phyloP scores from a whole-genome alignment of 257 asterid species.

The Echites panduratus region DNA sequence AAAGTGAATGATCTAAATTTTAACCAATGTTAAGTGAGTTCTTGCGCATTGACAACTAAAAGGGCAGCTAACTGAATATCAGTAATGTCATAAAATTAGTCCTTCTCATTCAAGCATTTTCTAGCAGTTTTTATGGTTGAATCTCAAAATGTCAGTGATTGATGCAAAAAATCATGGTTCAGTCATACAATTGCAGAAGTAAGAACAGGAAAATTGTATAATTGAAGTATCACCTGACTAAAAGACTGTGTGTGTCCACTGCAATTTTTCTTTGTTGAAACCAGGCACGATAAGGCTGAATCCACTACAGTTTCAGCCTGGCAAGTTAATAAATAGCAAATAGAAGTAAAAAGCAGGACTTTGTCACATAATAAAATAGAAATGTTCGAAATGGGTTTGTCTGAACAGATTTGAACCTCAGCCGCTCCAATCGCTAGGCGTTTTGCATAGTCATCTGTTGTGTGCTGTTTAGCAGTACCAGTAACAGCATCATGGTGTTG shows the following conservation, averaged over 20 bases:
- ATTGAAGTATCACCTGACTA: slow-evolving; percentile 50
- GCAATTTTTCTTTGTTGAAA: slow-evolving; percentile 33
- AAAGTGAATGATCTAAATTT: not conserved
- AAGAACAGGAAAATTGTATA: slow-evolving; percentile 7
- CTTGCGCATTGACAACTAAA: no score
- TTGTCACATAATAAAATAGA: not conserved
- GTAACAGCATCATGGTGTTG: slow-evolving; percentile 87
- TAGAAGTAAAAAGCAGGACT: not conserved
- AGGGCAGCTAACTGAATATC: not conserved
- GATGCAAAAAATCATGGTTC: not conserved
- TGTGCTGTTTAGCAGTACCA: slow-evolving; percentile 87
- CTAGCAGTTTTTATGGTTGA: not conserved
- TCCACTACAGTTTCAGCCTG: slow-evolving; percentile 59
- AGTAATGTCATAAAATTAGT: not conserved
- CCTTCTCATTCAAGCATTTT: not conserved
- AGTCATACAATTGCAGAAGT: no score
- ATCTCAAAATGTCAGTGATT: not conserved
- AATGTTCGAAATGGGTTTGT: not conserved
- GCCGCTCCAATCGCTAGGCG: slow-evolving; percentile 76
- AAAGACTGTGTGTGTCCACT: slow-evolving; percentile 34
- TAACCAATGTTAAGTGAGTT: not conserved
- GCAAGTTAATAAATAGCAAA: slow-evolving; percentile 9
- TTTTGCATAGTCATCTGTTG: slow-evolving; percentile 84
- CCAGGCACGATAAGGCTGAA: slow-evolving; percentile 68
- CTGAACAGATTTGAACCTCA: slow-evolving; percentile 36